Conservation (phyloP, 1,139 yeast genomes). For the Taiozyma sp. region DNA sequence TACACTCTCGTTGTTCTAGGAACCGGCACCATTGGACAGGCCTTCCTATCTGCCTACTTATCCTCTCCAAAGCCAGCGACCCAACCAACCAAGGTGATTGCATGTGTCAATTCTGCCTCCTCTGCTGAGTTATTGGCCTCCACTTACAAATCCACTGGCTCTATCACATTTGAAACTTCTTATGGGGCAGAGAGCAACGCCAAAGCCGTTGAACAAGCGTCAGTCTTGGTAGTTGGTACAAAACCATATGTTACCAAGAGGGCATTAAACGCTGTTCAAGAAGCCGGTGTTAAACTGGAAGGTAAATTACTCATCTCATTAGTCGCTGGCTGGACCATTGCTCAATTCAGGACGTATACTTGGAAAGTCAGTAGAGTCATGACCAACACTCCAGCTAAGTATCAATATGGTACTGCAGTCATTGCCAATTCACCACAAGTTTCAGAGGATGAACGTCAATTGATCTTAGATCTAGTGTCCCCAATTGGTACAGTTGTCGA, state of each 20-base stretch:
- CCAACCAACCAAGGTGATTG: constrained; percentile 66
- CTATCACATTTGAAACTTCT: constrained; percentile 48
- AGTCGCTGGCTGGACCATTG: constrained; percentile 90
- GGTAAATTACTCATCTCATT: constrained; percentile 73
- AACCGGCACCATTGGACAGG: constrained; percentile 96
- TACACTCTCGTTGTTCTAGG: constrained; percentile 78
- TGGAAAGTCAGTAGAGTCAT: constrained; percentile 76
- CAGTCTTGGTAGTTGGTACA: constrained; percentile 75
- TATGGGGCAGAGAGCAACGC: constrained; percentile 47
- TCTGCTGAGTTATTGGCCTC: constrained; percentile 43
- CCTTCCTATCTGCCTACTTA: constrained; percentile 81
- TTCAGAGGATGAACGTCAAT: constrained; percentile 40
- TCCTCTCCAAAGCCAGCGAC: constrained; percentile 33
- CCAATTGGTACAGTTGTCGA: constrained; percentile 72
- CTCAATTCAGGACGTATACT: constrained; percentile 53
- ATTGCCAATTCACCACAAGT: constrained; percentile 61
- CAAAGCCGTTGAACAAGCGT: constrained; percentile 57
- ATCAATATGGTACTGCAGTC: constrained; percentile 91
- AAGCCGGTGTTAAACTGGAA: constrained; percentile 30
- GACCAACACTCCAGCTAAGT: constrained; percentile 96
- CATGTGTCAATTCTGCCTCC: constrained; percentile 62
- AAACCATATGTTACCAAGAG: constrained; percentile 77
- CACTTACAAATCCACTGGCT: constrained; percentile 33
- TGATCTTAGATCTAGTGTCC: constrained; percentile 53
- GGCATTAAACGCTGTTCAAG: constrained; percentile 41